These are phyloP conservation scores for Candida incommunis DNA, from an alignment of 805 yeast genomes.

Conservation along the genomic window DNA sequence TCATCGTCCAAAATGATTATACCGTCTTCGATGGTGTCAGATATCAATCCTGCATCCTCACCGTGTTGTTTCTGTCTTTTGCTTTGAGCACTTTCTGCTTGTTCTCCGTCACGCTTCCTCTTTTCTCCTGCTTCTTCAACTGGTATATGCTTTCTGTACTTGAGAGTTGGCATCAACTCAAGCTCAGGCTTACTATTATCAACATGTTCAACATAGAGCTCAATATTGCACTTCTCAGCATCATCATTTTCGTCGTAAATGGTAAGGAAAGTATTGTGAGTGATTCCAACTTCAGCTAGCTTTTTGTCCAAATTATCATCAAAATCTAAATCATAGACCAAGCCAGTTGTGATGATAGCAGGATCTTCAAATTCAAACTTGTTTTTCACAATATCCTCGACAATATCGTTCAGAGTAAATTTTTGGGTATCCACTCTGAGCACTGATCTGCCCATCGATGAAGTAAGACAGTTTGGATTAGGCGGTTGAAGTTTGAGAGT, in stretches of 20 bases:
- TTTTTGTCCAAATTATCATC: slow-evolving; percentile 53
- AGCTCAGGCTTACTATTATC: not conserved
- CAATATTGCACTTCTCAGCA: slow-evolving; percentile 42
- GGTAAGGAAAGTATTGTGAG: slow-evolving; percentile 46
- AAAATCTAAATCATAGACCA: slow-evolving; percentile 76
- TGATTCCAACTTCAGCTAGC: slow-evolving; percentile 39
- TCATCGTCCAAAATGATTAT: not conserved
- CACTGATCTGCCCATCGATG: slow-evolving; percentile 18
- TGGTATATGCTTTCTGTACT: not conserved
- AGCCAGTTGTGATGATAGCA: slow-evolving; percentile 40
- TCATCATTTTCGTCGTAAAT: slow-evolving; percentile 77
- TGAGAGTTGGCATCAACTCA: not conserved
- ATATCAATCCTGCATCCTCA: not conserved
- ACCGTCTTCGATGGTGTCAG: not conserved
- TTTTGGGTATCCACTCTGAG: slow-evolving; percentile 14
- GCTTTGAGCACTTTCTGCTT: not conserved
- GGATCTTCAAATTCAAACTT: slow-evolving; percentile 44
- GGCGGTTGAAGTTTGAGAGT: slow-evolving; percentile 48
- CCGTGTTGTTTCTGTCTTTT: not conserved
- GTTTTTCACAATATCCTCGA: slow-evolving; percentile 30
- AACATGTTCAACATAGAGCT: slow-evolving; percentile 16
- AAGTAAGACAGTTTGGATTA: slow-evolving; percentile 56
- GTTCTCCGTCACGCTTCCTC: not conserved
- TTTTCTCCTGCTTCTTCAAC: not conserved
- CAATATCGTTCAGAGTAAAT: slow-evolving; percentile 34